Conservation (phyloP, 352 stramenopile species). For the Globisporangium parvum region DNA sequence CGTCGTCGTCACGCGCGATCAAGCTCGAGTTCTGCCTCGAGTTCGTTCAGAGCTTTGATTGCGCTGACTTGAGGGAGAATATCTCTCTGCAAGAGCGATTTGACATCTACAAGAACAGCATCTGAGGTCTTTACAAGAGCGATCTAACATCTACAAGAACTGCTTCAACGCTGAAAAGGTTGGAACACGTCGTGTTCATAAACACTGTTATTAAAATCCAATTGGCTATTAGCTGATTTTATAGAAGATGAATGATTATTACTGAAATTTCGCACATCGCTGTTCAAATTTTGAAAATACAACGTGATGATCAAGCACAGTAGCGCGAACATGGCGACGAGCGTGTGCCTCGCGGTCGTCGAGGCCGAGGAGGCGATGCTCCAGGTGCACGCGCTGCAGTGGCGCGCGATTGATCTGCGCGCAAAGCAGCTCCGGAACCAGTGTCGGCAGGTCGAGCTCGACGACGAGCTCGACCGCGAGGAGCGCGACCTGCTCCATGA, state of each 20-base stretch:
- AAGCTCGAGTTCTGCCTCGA: background rate
- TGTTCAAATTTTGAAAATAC: background rate
- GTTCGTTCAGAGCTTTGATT: too few species aligned
- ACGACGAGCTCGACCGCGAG: slow-evolving; percentile 48
- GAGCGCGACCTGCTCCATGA: slow-evolving; percentile 35
- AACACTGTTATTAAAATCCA: too few species aligned
- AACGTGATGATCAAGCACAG: background rate
- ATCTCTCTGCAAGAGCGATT: too few species aligned
- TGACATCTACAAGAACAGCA: too few species aligned
- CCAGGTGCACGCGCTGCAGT: slow-evolving; percentile 61
- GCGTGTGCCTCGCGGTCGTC: slow-evolving; percentile 7
- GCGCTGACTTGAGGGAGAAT: too few species aligned
- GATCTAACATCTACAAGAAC: too few species aligned
- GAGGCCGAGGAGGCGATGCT: slow-evolving; percentile 51
- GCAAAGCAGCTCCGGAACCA: slow-evolving; percentile 49
- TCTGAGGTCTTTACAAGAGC: too few species aligned
- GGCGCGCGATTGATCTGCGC: slow-evolving; percentile 54
- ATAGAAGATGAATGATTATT: too few species aligned
- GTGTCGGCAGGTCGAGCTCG: slow-evolving; percentile 41
- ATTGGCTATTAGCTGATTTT: too few species aligned
- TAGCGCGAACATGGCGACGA: slow-evolving; percentile 18
- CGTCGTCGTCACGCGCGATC: background rate
- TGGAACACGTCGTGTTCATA: too few species aligned
- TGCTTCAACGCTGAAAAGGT: too few species aligned
- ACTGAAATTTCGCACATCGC: background rate